Conservation (phyloP, 805 yeast species). For the Starmerella davenportii region DNA sequence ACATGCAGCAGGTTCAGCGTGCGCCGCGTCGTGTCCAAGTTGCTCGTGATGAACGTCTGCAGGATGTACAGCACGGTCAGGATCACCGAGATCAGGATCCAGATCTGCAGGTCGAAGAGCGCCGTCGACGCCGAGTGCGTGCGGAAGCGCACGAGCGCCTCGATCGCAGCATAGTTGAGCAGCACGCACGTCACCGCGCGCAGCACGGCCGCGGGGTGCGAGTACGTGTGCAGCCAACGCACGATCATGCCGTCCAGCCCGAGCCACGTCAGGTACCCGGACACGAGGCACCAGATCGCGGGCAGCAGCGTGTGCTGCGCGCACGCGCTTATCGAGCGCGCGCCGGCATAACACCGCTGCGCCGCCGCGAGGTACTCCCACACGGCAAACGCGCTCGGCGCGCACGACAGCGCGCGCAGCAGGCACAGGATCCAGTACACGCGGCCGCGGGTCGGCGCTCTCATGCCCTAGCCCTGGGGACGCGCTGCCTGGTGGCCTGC, state of each 20-base stretch:
- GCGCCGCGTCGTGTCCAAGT: conserved; percentile 27
- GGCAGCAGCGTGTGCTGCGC: conserved; percentile 15
- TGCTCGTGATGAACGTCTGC: conserved; percentile 75
- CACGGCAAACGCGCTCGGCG: conserved; percentile 44
- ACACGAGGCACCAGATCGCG: conserved; percentile 71
- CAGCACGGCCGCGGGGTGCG: conserved; percentile 71
- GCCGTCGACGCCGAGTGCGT: conserved; percentile 34
- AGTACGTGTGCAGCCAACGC: conserved; percentile 79
- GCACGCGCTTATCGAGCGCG: conserved; percentile 9
- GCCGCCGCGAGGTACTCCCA: conserved; percentile 24
- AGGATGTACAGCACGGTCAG: conserved; percentile 62
- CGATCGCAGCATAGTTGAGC: conserved; percentile 50
- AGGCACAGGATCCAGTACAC: conserved; percentile 12
- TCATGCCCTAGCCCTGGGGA: neutral
- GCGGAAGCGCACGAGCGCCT: conserved; percentile 47
- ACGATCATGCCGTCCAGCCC: conserved; percentile 79
- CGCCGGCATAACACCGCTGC: conserved; percentile 12
- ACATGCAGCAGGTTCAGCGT: conserved; percentile 76
- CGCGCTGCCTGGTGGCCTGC: neutral
- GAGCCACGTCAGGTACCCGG: conserved; percentile 67
- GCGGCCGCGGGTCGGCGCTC: conserved; percentile 7
- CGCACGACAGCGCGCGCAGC: conserved; percentile 41
- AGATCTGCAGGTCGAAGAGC: conserved; percentile 62
- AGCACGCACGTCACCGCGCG: conserved; percentile 72
- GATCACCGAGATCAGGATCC: conserved; percentile 80